Evolutionary conservation across 805 yeast genomes (phyloP), one percentile per base, ranked within the genome.

Genomic region (Starmerella tilneyi): DNA sequence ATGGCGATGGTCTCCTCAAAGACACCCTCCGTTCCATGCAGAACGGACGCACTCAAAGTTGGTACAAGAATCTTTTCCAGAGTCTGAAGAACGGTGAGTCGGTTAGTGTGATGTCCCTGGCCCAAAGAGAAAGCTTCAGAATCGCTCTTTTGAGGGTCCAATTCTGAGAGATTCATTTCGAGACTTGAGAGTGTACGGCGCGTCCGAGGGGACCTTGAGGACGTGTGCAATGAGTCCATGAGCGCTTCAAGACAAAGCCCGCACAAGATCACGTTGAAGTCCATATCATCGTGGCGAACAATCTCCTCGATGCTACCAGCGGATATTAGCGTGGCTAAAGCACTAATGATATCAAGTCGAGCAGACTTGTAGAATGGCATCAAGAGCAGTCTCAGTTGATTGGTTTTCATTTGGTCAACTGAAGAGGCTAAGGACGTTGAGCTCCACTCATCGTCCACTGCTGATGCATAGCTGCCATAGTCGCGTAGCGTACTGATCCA

Each of bases 171-270:
- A n/a, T 21, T n/a, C 12, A 30, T 7, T n/a, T n/a, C n/a, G n/a
- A n/a, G n/a, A n/a, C n/a, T n/a, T n/a, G n/a, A n/a, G n/a, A n/a
- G n/a, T n/a, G n/a, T n/a, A n/a, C n/a, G n/a, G n/a, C 15, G 21
- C n/a, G 8, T 16, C 4, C 30, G 29, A 5, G 40, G 15, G 11
- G 40, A 23, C n/a, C 22, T 9, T 15, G 16, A 7, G 5, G 40
- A 23, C 12, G 17, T 17, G 9, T 40, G 43, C 19, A 47, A 23
- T 3, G 64, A 62, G 41, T 71, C 73, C 39, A 81, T 72, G 49
- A 86, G 67, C 0, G 81, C 74, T 54, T 84, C 94, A 39, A 86
- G 70, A 59, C 95, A 84, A 53, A 84, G 82, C 9, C 95, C 83
- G 63, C 81, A 83, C 31, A 88, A 61, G 24, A 86, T 79, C 30